Evolutionary conservation across 331 rosid genomes (phyloP).

Genomic region (Malus hybrid): DNA sequence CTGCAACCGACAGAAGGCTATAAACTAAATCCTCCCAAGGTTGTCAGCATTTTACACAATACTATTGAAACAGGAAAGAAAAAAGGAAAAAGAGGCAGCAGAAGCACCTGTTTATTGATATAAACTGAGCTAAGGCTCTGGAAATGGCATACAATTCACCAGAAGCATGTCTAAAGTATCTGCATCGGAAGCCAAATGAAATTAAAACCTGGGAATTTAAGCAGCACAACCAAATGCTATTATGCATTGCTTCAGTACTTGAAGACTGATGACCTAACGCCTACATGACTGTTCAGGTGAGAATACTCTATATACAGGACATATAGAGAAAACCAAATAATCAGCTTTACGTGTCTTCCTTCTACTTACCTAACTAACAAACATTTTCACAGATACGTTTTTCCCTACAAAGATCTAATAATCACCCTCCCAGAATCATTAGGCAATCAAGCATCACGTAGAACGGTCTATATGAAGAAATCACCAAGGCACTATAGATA

Average conservation of each 20-base stretch:
- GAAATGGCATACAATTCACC: slow-evolving; percentile 59
- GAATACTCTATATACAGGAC: not conserved
- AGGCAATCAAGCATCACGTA: not conserved
- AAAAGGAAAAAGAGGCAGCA: not conserved
- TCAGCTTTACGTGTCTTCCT: not conserved
- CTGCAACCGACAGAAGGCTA: slow-evolving; percentile 30
- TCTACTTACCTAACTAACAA: not conserved
- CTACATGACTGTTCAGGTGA: not conserved
- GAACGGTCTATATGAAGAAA: not conserved
- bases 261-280: not conserved
- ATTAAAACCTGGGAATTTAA: not conserved
- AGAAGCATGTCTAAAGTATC: slow-evolving; percentile 82
- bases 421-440: not conserved
- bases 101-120: slow-evolving; percentile 64
- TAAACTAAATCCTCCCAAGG: slow-evolving; percentile 7
- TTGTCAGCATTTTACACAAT: slow-evolving; percentile 1
- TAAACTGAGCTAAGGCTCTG: slow-evolving; percentile 62
- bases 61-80: not conserved
- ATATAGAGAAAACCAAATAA: not conserved
- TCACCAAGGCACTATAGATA: not conserved
- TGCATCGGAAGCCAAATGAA: slow-evolving; percentile 21
- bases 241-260: not conserved
- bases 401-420: not conserved
- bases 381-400: not conserved
- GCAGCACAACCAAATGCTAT: not conserved